Evolutionary conservation across 805 yeast species (phyloP).

Genomic region (Wickerhamomyces chaumierensis): DNA sequence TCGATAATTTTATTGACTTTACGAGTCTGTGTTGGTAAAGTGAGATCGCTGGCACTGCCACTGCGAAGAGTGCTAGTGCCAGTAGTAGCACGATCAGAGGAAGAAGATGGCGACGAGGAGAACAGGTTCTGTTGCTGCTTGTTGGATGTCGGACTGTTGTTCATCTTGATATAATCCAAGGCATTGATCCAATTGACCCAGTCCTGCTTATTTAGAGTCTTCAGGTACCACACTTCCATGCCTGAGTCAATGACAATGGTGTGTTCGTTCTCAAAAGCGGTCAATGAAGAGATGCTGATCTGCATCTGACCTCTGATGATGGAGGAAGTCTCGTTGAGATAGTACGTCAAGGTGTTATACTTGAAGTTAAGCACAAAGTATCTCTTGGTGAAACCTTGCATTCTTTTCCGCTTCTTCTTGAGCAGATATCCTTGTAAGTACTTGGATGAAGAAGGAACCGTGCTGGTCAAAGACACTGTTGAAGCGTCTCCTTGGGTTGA

Average conservation of each 20-base stretch:
- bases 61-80: no score
- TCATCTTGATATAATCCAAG: slow-evolving; percentile 32
- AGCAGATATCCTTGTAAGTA: slow-evolving; percentile 67
- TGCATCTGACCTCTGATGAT: slow-evolving; percentile 89
- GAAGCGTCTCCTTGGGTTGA: no score
- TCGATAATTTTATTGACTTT: neutral
- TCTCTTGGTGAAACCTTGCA: slow-evolving; percentile 79
- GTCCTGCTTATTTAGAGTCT: slow-evolving; percentile 51
- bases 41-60: no score
- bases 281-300: slow-evolving; percentile 66
- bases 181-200: slow-evolving; percentile 81
- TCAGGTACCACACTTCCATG: slow-evolving; percentile 85
- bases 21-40: neutral
- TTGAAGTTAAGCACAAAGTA: slow-evolving; percentile 76
- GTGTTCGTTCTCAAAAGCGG: slow-evolving; percentile 57
- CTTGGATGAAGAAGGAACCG: slow-evolving; percentile 28
- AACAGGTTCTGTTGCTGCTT: no score
- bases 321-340: slow-evolving; percentile 55
- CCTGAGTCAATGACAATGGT: slow-evolving; percentile 87
- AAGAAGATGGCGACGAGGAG: no score
- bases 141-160: slow-evolving; percentile 5
- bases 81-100: no score
- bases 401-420: slow-evolving; percentile 72
- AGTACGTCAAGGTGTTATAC: slow-evolving; percentile 76
- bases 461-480: slow-evolving; percentile 8